Evolutionary conservation across 2,329 filamentous ascomycete genomes (phyloP).

Genomic region (Scedosporium minutisporum): DNA sequence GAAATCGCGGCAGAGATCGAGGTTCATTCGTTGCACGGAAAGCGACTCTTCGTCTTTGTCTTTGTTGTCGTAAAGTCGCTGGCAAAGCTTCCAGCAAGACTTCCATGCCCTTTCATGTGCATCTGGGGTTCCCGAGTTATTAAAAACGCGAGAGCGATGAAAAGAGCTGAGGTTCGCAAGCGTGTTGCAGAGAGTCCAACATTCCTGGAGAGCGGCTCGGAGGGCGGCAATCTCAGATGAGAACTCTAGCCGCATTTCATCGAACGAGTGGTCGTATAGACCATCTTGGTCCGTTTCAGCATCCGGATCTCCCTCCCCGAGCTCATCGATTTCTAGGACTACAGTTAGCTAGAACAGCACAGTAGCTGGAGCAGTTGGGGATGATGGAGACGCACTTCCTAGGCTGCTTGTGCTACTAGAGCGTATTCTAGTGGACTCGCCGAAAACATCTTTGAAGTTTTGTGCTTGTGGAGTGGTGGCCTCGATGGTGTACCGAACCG

Average conservation of each 20-base stretch:
- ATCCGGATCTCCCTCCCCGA: conserved; percentile 32
- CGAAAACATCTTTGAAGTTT: conserved; percentile 64
- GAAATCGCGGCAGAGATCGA: conserved; percentile 85
- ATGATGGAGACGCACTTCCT: conserved; percentile 52
- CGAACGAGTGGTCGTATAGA: conserved; percentile 12
- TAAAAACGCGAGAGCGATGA: conserved; percentile 71
- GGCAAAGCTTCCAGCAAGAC: conserved; percentile 87
- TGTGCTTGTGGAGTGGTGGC: conserved; percentile 73
- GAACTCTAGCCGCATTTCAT: background rate
- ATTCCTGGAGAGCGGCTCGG: conserved; percentile 72
- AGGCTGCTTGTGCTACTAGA: conserved; percentile 66
- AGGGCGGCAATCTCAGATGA: conserved; percentile 52
- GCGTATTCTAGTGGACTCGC: conserved; percentile 44
- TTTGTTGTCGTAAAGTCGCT: conserved; percentile 74
- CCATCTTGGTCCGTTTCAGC: conserved; percentile 45
- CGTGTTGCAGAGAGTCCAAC: conserved; percentile 91
- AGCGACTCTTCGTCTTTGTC: conserved; percentile 59
- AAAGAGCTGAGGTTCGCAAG: conserved; percentile 75
- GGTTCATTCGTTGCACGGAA: conserved; percentile 56
- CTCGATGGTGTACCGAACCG: conserved; percentile 55
- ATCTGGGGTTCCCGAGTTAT: conserved; percentile 62
- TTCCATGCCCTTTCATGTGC: conserved; percentile 86
- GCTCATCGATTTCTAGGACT: conserved; percentile 39
- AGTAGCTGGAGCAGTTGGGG: too few relatives aligned
- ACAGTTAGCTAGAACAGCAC: background rate